These are phyloP conservation scores for Mortierella sp. DNA, from an alignment of 371 early-diverging fungal genomes.

Conservation along the genomic window DNA sequence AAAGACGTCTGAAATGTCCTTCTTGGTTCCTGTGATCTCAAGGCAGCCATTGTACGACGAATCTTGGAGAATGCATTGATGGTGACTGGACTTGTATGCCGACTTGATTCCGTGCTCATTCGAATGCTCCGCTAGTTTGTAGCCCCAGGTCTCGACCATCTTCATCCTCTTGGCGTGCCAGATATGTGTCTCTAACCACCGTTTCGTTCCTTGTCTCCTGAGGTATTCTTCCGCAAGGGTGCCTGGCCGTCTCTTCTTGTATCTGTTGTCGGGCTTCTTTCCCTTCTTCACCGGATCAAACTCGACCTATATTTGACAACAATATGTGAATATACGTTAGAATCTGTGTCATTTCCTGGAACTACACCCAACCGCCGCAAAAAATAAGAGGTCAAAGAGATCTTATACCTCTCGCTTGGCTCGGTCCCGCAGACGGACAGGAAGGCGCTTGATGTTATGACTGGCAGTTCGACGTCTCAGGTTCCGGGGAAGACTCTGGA, in stretches of 20 bases:
- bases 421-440: slow-evolving; percentile 79
- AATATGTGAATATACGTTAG: not conserved
- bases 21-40: slow-evolving; percentile 73
- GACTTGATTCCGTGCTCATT: slow-evolving; percentile 88
- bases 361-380: not conserved
- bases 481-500: slow-evolving; percentile 90
- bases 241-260: slow-evolving; percentile 62
- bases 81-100: slow-evolving; percentile 81
- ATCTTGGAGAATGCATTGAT: slow-evolving; percentile 84
- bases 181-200: slow-evolving; percentile 98
- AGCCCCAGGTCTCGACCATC: slow-evolving; percentile 93
- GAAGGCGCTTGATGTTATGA: slow-evolving; percentile 90
- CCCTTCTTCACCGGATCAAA: slow-evolving; percentile 52
- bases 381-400: no score
- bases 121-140: slow-evolving; percentile 82
- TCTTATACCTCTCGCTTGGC: slow-evolving; percentile 78
- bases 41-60: slow-evolving; percentile 84
- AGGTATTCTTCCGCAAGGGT: slow-evolving; percentile 67
- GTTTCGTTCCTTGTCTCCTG: slow-evolving; percentile 72
- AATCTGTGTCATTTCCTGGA: not conserved
- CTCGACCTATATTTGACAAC: slow-evolving; percentile 28
- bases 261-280: slow-evolving; percentile 50
- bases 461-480: slow-evolving; percentile 93
- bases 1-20: slow-evolving; percentile 65
- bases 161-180: slow-evolving; percentile 98